Percentiles rank a stretch among this genome's conserved stretches.
phyloP scores from a whole-genome alignment of 768 basidiomycete species.

The Boletus subparvulus region DNA sequence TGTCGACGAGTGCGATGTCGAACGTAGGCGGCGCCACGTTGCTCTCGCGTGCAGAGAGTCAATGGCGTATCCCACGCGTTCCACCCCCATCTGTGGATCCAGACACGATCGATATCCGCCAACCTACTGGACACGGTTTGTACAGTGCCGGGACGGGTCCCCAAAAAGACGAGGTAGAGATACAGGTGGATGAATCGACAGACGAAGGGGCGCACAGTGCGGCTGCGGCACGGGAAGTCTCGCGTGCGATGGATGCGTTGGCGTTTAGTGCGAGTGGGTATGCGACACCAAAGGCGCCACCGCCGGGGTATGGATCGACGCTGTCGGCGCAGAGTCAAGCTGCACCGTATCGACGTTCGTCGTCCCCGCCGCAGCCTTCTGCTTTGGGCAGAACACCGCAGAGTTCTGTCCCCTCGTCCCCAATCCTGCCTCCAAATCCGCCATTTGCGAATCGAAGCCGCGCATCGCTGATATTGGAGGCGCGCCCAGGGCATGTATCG shows the following conservation, averaged over 20 bases:
- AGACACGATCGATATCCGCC: conserved; percentile 5
- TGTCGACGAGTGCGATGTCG: conserved; percentile 4
- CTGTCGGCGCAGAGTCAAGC: conserved; percentile 1
- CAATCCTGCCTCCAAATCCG: conserved; percentile 38
- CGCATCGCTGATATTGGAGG: conserved; percentile 8
- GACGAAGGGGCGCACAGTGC: conserved; percentile 59
- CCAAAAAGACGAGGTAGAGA: conserved; percentile 31
- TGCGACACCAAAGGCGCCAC: conserved; percentile 16
- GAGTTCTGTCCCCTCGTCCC: conserved; percentile 24
- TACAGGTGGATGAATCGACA: conserved; percentile 27
- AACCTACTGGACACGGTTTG: not conserved
- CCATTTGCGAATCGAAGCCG: conserved; percentile 38
- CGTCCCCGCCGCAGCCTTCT: not conserved
- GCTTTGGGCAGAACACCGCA: conserved; percentile 10
- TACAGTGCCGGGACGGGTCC: not conserved
- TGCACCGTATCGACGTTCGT: not conserved
- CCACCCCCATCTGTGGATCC: conserved; percentile 41
- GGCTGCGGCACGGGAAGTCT: conserved; percentile 68
- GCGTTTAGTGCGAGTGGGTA: conserved; percentile 35
- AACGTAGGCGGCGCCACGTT: not conserved
- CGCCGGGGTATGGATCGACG: conserved; percentile 5
- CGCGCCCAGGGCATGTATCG: not conserved
- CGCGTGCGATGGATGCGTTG: conserved; percentile 61
- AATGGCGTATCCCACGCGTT: conserved; percentile 33
- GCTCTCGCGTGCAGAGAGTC: conserved; percentile 21